Evolutionary conservation across 495 filamentous ascomycete species (phyloP).

Genomic region (Usnea hakonensis): DNA sequence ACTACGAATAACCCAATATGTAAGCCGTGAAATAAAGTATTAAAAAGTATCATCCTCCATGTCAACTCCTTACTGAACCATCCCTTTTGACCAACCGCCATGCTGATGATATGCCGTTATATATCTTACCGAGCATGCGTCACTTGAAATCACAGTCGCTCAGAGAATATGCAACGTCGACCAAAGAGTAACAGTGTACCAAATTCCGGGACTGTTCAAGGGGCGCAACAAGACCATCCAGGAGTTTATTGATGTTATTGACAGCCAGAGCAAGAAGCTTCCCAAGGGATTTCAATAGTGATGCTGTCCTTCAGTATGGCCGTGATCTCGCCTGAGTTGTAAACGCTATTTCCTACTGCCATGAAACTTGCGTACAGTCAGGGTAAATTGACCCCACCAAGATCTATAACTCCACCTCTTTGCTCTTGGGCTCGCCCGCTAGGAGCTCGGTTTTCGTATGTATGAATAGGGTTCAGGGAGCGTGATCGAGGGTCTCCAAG

Average conservation of each 20-base stretch:
- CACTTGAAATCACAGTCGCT: not conserved
- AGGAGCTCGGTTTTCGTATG: not conserved
- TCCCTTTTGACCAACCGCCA: constrained; percentile 19
- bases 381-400: not conserved
- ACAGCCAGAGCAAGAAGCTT: not conserved
- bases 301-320: not conserved
- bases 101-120: constrained; percentile 1
- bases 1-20: constrained; percentile 75
- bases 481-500: not conserved
- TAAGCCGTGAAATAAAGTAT: constrained; percentile 74
- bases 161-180: not conserved
- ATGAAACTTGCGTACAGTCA: constrained; percentile 1
- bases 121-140: not conserved
- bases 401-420: not conserved
- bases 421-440: not conserved
- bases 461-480: not conserved
- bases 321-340: not conserved
- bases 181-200: not conserved
- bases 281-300: not conserved
- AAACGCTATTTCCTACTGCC: not conserved
- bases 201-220: not conserved
- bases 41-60: constrained; percentile 64
- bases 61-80: constrained; percentile 44
- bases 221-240: not conserved
- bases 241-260: not conserved